A percentile compares a stretch with the other conserved stretches of the same genome.
Conservation (phyloP, 202 grass and related monocot species). For the Digitaria exilis region DNA sequence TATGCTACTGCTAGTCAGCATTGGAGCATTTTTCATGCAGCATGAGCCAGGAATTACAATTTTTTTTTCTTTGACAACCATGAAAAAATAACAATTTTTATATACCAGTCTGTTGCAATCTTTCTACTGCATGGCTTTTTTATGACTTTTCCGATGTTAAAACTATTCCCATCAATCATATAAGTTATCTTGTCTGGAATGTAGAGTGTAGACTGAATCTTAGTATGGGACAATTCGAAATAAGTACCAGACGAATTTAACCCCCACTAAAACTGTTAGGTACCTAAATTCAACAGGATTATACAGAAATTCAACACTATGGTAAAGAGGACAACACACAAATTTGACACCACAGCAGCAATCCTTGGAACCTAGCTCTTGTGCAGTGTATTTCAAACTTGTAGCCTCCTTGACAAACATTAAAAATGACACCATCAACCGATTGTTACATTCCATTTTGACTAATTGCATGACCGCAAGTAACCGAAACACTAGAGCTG, state of each 20-base stretch:
- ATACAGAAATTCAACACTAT: background rate
- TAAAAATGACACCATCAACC: background rate
- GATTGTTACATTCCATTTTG: background rate
- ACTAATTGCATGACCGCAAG: background rate
- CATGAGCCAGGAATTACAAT: background rate
- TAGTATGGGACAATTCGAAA: background rate
- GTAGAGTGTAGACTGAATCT: background rate
- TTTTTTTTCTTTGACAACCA: no score
- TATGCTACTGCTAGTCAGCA: conserved; percentile 6
- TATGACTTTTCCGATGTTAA: conserved; percentile 1
- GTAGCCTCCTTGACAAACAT: conserved; percentile 25
- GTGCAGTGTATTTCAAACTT: conserved; percentile 16
- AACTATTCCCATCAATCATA: conserved; percentile 1
- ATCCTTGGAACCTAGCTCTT: conserved; percentile 27
- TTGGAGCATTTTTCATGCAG: background rate
- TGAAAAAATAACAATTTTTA: background rate
- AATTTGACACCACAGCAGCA: conserved; percentile 9
- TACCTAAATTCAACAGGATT: background rate
- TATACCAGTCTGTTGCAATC: background rate
- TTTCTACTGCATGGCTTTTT: conserved; percentile 9
- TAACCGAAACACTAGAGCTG: background rate
- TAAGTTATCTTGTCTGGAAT: conserved; percentile 8
- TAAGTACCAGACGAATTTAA: background rate
- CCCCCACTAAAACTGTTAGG: background rate
- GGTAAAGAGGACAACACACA: background rate